Evolutionary conservation across 352 stramenopile species (phyloP).

Genomic region (Pythium pectinolyticum): DNA sequence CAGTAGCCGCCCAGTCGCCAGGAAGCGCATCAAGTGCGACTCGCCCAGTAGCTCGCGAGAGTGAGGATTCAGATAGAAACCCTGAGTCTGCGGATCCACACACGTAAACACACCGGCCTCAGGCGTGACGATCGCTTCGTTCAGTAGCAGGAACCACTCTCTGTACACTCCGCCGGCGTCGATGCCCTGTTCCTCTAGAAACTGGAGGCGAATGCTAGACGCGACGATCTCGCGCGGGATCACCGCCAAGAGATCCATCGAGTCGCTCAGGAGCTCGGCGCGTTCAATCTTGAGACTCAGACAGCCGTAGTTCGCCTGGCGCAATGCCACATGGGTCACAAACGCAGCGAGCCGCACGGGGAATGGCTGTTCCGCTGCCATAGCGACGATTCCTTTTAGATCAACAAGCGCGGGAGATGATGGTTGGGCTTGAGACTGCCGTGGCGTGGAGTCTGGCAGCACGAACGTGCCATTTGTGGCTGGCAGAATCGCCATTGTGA

Average conservation of each 20-base stretch:
- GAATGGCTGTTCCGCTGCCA: slow-evolving; percentile 5
- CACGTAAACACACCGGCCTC: slow-evolving; percentile 42
- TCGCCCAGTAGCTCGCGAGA: slow-evolving; percentile 28
- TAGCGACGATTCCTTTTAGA: neutral
- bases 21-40: slow-evolving; percentile 38
- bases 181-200: slow-evolving; percentile 59
- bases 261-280: slow-evolving; percentile 5
- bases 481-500: neutral
- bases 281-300: slow-evolving; percentile 10
- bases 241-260: slow-evolving; percentile 5
- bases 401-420: too few relatives aligned
- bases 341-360: slow-evolving; percentile 12
- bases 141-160: slow-evolving; percentile 75
- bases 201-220: slow-evolving; percentile 50
- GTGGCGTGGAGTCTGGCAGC: neutral
- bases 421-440: neutral
- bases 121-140: slow-evolving; percentile 36
- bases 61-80: slow-evolving; percentile 48
- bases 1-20: slow-evolving; percentile 45
- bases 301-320: neutral
- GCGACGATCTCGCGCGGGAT: neutral
- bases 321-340: neutral
- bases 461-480: neutral
- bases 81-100: slow-evolving; percentile 39
- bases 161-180: slow-evolving; percentile 66